Evolutionary conservation across 495 filamentous ascomycete genomes (phyloP).

Genomic region (Neohortaea acidophila): DNA sequence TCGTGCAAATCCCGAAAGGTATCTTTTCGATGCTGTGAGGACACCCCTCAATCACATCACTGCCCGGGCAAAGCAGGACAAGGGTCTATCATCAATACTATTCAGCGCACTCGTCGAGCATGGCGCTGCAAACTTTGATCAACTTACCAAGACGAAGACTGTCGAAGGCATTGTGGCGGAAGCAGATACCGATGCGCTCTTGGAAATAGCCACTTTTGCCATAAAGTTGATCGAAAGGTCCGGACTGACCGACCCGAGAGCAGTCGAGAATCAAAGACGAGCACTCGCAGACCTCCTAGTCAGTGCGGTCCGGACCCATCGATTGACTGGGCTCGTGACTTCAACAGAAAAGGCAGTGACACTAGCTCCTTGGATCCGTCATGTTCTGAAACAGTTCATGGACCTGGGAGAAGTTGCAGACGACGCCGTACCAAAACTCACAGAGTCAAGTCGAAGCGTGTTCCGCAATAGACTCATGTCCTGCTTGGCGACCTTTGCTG

Average conservation of each 20-base stretch:
- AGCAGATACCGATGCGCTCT: constrained; percentile 35
- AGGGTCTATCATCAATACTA: constrained; percentile 42
- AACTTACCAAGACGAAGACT: constrained; percentile 75
- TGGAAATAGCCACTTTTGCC: constrained; percentile 32
- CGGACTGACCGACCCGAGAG: constrained; percentile 17
- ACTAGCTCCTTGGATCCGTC: too few relatives aligned
- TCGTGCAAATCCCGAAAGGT: constrained; percentile 64
- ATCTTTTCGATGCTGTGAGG: constrained; percentile 65
- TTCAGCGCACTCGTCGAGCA: constrained; percentile 50
- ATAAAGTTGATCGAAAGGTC: constrained; percentile 30
- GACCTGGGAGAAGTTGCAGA: too few relatives aligned
- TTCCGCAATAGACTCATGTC: constrained; percentile 7
- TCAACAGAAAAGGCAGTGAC: too few relatives aligned
- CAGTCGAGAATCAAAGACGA: constrained; percentile 34
- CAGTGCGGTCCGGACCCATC: constrained; percentile 27
- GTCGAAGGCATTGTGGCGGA: constrained; percentile 56
- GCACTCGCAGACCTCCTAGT: constrained; percentile 41
- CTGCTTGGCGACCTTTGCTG: neutral
- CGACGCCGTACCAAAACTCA: too few relatives aligned
- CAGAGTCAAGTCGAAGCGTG: neutral
- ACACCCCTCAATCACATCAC: constrained; percentile 53
- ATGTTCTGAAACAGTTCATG: too few relatives aligned
- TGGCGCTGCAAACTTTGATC: constrained; percentile 68
- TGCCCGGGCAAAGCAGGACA: constrained; percentile 46
- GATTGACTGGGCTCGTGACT: too few relatives aligned